Evolutionary conservation across 2,329 filamentous ascomycete species (phyloP), one percentile per base, ranked within the genome.

Genomic region (Trichoderma citrinoviride): DNA sequence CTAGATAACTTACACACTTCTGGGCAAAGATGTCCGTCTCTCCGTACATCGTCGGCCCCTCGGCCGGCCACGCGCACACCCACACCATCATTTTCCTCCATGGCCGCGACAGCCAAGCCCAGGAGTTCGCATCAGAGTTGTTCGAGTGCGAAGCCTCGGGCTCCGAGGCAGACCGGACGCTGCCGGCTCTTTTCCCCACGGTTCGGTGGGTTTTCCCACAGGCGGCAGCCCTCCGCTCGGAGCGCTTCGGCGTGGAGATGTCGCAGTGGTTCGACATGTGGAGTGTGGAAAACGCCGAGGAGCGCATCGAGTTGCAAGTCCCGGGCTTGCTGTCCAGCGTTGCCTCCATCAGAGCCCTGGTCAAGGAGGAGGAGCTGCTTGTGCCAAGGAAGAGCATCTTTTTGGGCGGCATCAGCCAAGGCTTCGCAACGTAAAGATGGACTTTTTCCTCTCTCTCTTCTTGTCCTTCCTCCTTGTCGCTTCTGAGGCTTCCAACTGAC

Each of bases 201-300:
- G 19, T 52, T n/a, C 46, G 57, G 7, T 61, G 57, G 57, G 47
- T 43, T 12, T 61, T 61, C n/a, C 57, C 57, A n/a, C 37, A 44
- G n/a, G 57, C 57, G 12, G 52, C 17, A 1, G 1, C 4, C 4
- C 47, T 61, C 3, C 37, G 2, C n/a, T 52, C 57, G 25, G 37
- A 61, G 37, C 57, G 57, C 57, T 61, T 61, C 23, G 0, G 29
- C 2, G 7, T 61, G 17, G 47, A 61, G 21, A 61, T 61, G 37
- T 61, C 57, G 8, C 57, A 61, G 29, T 61, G 57, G 57, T 61
- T 61, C 37, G 57, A 61, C 3, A 52, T 61, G 46, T 61, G 57
- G 57, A 61, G 57, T 12, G 47, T 44, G 5, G 57, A 61, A 7
- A 25, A 61, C 14, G 46, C 25, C 5, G 17, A 61, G 14, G 57